Evolutionary conservation across 345 rosid genomes (phyloP).

Genomic region (Melaleuca quinquenervia): DNA sequence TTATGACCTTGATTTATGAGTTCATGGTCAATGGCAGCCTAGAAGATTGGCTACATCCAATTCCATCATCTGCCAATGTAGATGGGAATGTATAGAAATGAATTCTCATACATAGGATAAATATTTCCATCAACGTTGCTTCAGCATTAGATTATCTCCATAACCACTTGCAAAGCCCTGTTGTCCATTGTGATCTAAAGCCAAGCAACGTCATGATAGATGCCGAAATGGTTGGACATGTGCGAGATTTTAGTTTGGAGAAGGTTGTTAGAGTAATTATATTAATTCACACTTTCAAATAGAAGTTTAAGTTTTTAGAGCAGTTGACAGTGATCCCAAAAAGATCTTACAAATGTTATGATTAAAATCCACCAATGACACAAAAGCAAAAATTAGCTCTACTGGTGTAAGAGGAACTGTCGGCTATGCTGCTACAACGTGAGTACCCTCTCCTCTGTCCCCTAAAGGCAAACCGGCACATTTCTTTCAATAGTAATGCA

Average conservation of each 20-base stretch:
- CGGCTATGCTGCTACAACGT: neutral
- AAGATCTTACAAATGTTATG: no score
- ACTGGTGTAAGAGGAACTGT: neutral
- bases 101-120: neutral
- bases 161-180: neutral
- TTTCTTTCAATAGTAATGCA: neutral
- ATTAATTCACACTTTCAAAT: no score
- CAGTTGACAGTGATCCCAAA: no score
- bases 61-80: neutral
- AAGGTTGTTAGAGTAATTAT: no score
- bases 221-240: neutral
- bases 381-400: neutral
- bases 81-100: accelerated
- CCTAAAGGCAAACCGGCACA: neutral
- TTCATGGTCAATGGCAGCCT: neutral
- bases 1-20: neutral
- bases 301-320: no score
- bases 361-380: neutral
- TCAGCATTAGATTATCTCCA: conserved; percentile 12
- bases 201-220: neutral
- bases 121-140: neutral
- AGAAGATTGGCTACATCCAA: neutral
- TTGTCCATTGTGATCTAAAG: conserved; percentile 9
- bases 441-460: no score
- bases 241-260: neutral